Evolutionary conservation across 208 protist genomes (phyloP).

Genomic region (Crithidia sp.): DNA sequence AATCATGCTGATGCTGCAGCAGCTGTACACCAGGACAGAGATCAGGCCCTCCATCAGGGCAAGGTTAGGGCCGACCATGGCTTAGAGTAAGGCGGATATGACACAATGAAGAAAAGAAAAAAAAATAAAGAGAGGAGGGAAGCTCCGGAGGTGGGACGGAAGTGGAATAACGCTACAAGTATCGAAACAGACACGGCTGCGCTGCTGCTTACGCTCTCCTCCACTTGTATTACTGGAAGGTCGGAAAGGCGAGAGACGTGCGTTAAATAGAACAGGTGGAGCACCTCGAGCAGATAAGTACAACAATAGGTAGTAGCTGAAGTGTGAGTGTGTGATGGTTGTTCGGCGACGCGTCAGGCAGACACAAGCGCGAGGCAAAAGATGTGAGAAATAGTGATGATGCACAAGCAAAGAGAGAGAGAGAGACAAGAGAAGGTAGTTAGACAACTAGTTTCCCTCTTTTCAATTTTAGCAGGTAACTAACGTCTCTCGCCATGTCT

Average conservation of each 20-base stretch:
- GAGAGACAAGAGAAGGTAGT: neutral
- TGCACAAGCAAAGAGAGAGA: neutral
- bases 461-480: too few species aligned
- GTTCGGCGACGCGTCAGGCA: too few species aligned
- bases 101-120: neutral
- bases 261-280: too few species aligned
- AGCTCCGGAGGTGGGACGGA: neutral
- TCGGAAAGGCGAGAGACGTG: too few species aligned
- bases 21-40: slow-evolving; percentile 70
- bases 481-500: neutral
- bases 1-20: slow-evolving; percentile 87
- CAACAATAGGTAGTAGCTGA: too few species aligned
- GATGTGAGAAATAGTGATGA: neutral
- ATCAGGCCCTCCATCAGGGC: slow-evolving; percentile 17
- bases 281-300: too few species aligned
- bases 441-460: neutral
- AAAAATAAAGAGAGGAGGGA: neutral
- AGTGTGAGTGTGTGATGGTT: too few species aligned
- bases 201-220: too few species aligned
- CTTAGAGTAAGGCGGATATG: neutral
- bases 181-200: too few species aligned
- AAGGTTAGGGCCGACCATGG: neutral
- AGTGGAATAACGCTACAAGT: too few species aligned
- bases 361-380: too few species aligned
- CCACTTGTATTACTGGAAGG: too few species aligned